Evolutionary conservation across 1,284 basidiomycete genomes (phyloP), one percentile per base, ranked within the genome.

Genomic region (Rhodotorula sp.): DNA sequence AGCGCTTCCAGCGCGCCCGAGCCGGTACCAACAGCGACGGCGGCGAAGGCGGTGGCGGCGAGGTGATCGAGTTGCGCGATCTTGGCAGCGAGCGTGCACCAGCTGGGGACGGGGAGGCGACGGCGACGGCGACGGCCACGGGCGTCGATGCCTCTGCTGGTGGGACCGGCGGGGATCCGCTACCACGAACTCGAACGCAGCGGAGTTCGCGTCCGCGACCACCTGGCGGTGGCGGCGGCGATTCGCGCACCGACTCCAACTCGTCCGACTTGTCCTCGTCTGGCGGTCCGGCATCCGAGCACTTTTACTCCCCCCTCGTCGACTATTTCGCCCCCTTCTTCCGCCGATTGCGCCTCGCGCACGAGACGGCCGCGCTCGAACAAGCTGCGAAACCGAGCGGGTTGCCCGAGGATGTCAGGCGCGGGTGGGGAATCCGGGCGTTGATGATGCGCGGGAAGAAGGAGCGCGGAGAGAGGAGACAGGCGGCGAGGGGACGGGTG

Each of bases 321-420:
- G 30, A 64, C 64, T 53, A 65, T 45, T 67, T 75, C 24, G 26
- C 49, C 6, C 68, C 72, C 33, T 74, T 74, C 68, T 60, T 76
- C 49, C 33, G 60, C 10, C 69, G 64, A 5, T 62, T 76, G 22
- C 75, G 75, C 8, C 53, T 53, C 18, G 75, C 75, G 14, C 75
- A 76, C 70, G 71, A 76, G 58, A 67, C 66, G 22, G 75, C 75
- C 6, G 75, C 73, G 20, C 66, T 76, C n/a, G 70, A 62, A 15
- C 65, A 62, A 20, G 75, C 75, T 8, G 70, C 75, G 15, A 66
- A 68, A 17, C 72, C 72, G 10, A 67, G 70, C 3, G 69, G 69
- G 0, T n/a, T 75, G 48, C 70, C 74, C 1, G 74, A 76, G n/a
- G 68, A 74, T n/a, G 70, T 70, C 3, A 33, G 70, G 12, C 24